Conservation (phyloP, 257 asterid genomes). For the Penstemon eatonii region DNA sequence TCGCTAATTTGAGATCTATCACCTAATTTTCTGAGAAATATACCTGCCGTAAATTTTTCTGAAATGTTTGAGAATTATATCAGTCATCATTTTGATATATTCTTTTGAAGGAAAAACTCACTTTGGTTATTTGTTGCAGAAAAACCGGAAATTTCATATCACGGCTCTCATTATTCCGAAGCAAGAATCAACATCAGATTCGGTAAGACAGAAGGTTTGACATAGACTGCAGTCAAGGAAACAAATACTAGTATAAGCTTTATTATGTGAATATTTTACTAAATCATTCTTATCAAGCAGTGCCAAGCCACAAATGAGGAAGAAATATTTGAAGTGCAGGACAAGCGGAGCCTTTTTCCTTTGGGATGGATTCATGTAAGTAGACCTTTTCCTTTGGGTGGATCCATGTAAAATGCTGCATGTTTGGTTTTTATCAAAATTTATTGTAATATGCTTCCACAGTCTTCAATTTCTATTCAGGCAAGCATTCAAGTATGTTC, state of each 20-base stretch:
- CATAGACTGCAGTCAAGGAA: neutral
- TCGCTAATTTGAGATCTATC: slow-evolving; percentile 18
- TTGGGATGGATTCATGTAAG: slow-evolving; percentile 99
- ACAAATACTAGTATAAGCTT: slow-evolving; percentile 3
- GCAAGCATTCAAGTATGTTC: neutral
- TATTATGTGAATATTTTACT: slow-evolving; percentile 24
- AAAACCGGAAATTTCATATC: slow-evolving; percentile 70
- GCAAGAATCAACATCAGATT: slow-evolving; percentile 97
- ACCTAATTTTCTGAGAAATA: slow-evolving; percentile 21
- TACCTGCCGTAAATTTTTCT: neutral
- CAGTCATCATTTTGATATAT: slow-evolving; percentile 18
- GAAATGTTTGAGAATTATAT: slow-evolving; percentile 17
- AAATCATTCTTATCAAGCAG: slow-evolving; percentile 46
- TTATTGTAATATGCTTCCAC: neutral
- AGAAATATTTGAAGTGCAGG: slow-evolving; percentile 97
- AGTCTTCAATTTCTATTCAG: slow-evolving; percentile 14
- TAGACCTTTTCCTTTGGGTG: slow-evolving; percentile 37
- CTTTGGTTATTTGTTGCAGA: slow-evolving; percentile 50
- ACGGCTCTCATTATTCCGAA: slow-evolving; percentile 95
- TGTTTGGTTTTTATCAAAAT: neutral
- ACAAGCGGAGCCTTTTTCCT: slow-evolving; percentile 81
- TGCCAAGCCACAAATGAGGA: slow-evolving; percentile 96
- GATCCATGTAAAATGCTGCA: slow-evolving; percentile 42
- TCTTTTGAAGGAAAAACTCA: neutral
- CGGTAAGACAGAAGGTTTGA: slow-evolving; percentile 53